Base-by-base conservation (phyloP, 352 stramenopile genomes). In the Phytophthora cactorum region DNA sequence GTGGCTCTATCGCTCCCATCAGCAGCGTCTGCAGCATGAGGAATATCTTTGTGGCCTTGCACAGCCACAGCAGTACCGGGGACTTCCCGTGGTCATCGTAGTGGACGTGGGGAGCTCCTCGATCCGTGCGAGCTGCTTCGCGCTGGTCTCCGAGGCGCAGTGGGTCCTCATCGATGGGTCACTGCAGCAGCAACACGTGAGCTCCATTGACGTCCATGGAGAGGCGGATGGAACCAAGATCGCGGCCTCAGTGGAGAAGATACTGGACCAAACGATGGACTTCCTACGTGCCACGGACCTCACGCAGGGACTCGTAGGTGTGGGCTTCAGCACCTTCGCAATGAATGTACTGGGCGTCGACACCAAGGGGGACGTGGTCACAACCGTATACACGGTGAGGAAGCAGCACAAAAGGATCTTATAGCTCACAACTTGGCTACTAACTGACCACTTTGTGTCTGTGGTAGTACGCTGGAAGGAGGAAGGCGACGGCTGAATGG, bases 331-430 rank as follows among this genome's bases (percentile, higher is more conserved):
- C 57, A 90, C 85, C 31, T 98, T 98, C 74, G 93, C 86, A 1
- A 98, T 98, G 93, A 98, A 98, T 59, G 53, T 98, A 11, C 63
- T 98, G 15, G 95, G 91, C 6, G 66, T 98, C 0, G 81, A 98
- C 71, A 38, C 43, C 4, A 70, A 77, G 52, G 93, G 93, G 5
- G 66, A 75, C 5, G 65, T 84, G 0, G 75, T 96, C 11, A 95
- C 78, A 22, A 90, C 83, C 59, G 86, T 91, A 50, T 95, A 91
- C 56, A 96, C 88, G 70, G 86, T 91, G 68, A 51, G 71, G 28
- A 45, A 11, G 10, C 29, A 43, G 49, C 29, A 12, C 10, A 5
- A 41, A 32, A 22, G 43, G 6, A 1, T 12, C 15, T 14, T 32
- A 25, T 43, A 45, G 36, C 5, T 17, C 22, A 53, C 14, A 28